Evolutionary conservation across 805 yeast species (phyloP), one percentile per base, ranked within the genome.

Genomic region (Lachancea nothofagi): DNA sequence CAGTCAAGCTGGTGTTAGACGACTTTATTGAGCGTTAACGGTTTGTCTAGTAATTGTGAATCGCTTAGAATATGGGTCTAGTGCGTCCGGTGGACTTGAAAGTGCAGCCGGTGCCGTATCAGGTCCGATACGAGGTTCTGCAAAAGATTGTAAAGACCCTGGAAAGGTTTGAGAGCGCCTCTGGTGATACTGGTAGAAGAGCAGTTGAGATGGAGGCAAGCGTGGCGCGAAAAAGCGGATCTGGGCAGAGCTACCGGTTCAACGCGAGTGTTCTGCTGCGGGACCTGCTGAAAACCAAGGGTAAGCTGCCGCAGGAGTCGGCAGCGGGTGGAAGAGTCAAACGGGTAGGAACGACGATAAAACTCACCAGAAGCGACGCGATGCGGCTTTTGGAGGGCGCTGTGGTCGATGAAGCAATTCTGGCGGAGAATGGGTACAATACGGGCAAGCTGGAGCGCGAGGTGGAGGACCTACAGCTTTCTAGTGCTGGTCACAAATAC

Each of bases 221-320:
- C 8, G 51, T 59, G 4, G 61, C 62, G 5, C 57, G 50, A 37
- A 36, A 38, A 17, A 52, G 61, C 32, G 34, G 44, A 7, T 49
- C 59, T 3, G 36, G 49, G 3, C 64, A 59, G 41, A 50, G 59
- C 34, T 60, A 61, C 41, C 43, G 54, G 26, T 59, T 61, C 36
- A 57, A 55, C 36, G 51, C 57, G 46, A 51, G 61, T 29, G 47
- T 60, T 9, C 38, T 62, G 8, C 42, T 61, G 4, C 50, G 65
- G 20, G 62, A 61, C 47, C 30, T 62, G 26, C 28, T 43, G 7
- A 54, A 58, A 25, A 30, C 41, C 23, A 58, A 58, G 28, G 64
- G 64, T 15, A 51, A 58, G 37, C 42, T 57, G 28, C n/a, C n/a
- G 36, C 34, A 24, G 33, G 13, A 15, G 20, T 28, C 29, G 34